These are phyloP conservation scores for Begonia fuchsioides DNA, from an alignment of 306 rosid species.

Conservation along the genomic window DNA sequence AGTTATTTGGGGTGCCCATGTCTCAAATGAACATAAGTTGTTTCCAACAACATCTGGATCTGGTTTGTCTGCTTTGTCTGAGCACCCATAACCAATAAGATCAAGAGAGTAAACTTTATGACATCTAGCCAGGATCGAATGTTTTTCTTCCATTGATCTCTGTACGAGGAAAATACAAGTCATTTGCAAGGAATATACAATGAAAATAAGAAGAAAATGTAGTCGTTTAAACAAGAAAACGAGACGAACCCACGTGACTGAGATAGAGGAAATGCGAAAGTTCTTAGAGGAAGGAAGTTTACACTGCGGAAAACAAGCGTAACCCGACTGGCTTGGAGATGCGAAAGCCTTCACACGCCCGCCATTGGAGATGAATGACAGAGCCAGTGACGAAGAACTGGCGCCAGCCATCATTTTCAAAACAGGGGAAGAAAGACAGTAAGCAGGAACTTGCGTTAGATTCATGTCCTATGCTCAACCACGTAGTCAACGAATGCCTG, in stretches of 20 bases:
- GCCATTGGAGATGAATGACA: constrained; percentile 9
- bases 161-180: constrained; percentile 26
- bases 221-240: constrained; percentile 23
- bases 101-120: constrained; percentile 77
- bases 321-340: constrained; percentile 6
- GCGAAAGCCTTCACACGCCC: constrained; percentile 1
- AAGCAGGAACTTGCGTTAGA: constrained; percentile 1
- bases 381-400: constrained; percentile 10
- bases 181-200: not conserved
- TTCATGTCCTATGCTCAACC: constrained; percentile 1
- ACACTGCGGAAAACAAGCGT: constrained; percentile 9
- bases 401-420: constrained; percentile 16
- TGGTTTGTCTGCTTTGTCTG: too few relatives aligned
- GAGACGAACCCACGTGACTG: constrained; percentile 15
- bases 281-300: constrained; percentile 5
- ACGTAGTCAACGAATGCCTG: too few relatives aligned
- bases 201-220: not conserved
- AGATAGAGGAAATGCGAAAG: constrained; percentile 3
- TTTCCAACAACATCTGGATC: too few relatives aligned
- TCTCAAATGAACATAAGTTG: too few relatives aligned
- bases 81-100: too few relatives aligned
- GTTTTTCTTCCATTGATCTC: constrained; percentile 96
- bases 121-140: constrained; percentile 52
- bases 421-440: not conserved
- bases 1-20: too few relatives aligned